A percentile compares a stretch with the other conserved stretches of the same genome.
Conservation (phyloP, 306 rosid genomes). For the Vachellia collinsii region DNA sequence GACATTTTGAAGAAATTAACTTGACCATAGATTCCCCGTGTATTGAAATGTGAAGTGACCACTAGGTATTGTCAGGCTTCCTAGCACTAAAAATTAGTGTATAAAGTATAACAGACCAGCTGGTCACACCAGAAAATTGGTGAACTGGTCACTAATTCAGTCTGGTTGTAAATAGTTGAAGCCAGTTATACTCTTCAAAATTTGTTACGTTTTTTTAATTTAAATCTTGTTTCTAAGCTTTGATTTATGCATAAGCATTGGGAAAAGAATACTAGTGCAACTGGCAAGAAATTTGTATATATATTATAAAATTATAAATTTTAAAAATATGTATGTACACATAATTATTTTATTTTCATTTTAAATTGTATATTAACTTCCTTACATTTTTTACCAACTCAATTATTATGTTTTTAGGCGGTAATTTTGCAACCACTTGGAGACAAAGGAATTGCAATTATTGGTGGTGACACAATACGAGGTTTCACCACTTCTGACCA, state of each 20-base stretch:
- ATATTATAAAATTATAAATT: neutral
- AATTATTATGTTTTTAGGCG: conserved; percentile 58
- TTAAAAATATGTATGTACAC: neutral
- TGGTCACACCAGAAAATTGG: neutral
- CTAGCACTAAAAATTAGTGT: neutral
- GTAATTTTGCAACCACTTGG: conserved; percentile 97
- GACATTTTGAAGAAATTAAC: neutral
- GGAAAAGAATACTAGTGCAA: neutral
- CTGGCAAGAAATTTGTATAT: neutral
- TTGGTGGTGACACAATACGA: conserved; percentile 88
- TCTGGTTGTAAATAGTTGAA: neutral
- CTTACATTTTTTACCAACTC: neutral
- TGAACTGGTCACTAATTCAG: neutral
- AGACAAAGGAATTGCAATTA: conserved; percentile 79
- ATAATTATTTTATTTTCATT: neutral
- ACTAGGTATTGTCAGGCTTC: neutral
- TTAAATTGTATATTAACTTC: neutral
- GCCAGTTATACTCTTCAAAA: neutral
- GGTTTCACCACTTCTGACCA: conserved; percentile 85
- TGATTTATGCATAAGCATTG: neutral
- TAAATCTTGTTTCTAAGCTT: too few relatives aligned
- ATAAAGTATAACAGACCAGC: neutral
- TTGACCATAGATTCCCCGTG: neutral
- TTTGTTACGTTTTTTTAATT: neutral
- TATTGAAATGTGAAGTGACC: neutral